phyloP scores from a whole-genome alignment of 2,329 filamentous ascomycete genomes.

The Fusarium abutilonis region DNA sequence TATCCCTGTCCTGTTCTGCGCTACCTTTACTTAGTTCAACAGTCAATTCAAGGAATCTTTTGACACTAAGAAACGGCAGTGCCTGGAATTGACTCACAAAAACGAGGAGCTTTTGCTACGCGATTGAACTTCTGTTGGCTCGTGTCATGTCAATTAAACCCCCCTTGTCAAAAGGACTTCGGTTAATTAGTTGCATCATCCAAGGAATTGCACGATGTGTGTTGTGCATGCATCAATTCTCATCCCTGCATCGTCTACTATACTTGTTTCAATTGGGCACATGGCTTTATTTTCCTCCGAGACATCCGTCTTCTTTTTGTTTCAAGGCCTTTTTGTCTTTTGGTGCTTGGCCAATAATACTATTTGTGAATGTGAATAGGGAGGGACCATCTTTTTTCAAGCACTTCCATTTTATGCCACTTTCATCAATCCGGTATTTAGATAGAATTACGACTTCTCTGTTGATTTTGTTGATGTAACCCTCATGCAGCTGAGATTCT shows the following conservation, averaged over 20 bases:
- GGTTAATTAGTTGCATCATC: conserved; percentile 8
- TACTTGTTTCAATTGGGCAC: neutral
- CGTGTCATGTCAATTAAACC: neutral
- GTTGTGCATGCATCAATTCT: neutral
- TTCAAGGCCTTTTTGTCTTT: too few species aligned
- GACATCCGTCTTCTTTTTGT: neutral
- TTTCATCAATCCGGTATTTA: too few species aligned
- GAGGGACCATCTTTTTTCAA: too few species aligned
- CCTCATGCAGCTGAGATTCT: too few species aligned
- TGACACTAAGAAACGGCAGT: conserved; percentile 26
- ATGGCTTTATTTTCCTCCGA: neutral
- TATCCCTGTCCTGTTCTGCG: conserved; percentile 11
- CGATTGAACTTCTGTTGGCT: neutral
- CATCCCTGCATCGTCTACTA: neutral
- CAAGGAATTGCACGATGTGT: conserved; percentile 10
- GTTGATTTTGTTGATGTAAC: too few species aligned
- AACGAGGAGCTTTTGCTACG: conserved; percentile 16
- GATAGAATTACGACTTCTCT: too few species aligned
- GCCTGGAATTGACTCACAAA: conserved; percentile 19
- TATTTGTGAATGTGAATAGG: too few species aligned
- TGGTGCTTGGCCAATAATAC: too few species aligned
- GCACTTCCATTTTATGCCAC: too few species aligned
- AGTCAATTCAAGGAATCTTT: conserved; percentile 26
- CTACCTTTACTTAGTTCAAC: conserved; percentile 22
- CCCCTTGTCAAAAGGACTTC: conserved; percentile 1